Base-by-base conservation (phyloP, 2,329 filamentous ascomycete species). In the Mollisiaceae sp. region DNA sequence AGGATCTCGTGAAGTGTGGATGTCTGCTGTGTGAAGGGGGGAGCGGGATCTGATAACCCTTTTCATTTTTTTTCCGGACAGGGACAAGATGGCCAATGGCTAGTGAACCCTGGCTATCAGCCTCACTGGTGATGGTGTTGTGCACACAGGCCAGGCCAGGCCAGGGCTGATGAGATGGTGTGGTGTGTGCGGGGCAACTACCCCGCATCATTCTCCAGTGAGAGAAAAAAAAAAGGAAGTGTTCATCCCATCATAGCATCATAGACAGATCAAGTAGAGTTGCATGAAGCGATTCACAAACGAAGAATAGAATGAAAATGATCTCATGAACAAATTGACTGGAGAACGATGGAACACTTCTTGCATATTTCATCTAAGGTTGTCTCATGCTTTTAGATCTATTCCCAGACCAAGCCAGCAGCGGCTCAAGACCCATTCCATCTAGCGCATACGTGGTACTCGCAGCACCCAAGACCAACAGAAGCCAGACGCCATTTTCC, bases 131-230 rank as follows among this genome's bases (percentile, higher is more conserved):
- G 24, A 27, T 59, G 54, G 35, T 59, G 64, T 62, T 32, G 47
- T 54, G n/a, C n/a, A 32, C 27, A 32, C 27, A 32, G 27, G 27
- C 27, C 27, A n/a, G 45, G 18, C 6, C 45, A n/a, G 45, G n/a
- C 20, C 24, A 54, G 47, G 50, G 50, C 50, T 32, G 50, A 24
- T 32, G 50, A 12, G 22, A 12, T 4, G 12, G 50, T 54, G 50
- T 32, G 50, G 43, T 32, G 24, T 39, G 45, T 11, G 56, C 64
- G 67, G 61, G 58, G 60, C 64, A 59, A 20, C 47, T 66, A 65
- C 65, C 63, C 67, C 67, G 65, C 67, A 63, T 6, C 61, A 60
- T 59, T 39, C 38, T 59, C 22, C 12, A 8, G 6, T 43, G n/a
- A n/a, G 4, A 22, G 47, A 24, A 35, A 32, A 54, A 54, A 41